Percentiles rank a stretch among this genome's conserved stretches.
These are phyloP conservation scores for Rutstroemia sp. DNA, from an alignment of 2,329 filamentous ascomycete species.

Conservation along the genomic window DNA sequence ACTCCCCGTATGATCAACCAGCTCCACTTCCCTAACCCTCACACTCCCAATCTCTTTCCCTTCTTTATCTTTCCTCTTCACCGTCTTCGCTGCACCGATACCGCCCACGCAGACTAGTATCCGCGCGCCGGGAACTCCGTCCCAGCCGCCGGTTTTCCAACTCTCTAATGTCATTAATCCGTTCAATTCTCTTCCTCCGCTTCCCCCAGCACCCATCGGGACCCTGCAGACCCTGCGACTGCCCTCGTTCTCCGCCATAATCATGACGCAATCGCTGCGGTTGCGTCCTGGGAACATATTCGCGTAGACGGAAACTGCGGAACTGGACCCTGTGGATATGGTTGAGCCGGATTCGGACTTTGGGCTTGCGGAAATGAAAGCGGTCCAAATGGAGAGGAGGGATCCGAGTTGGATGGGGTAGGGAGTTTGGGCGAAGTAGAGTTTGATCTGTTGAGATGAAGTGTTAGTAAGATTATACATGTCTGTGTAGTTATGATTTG, in stretches of 20 bases:
- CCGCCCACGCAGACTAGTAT: conserved; percentile 52
- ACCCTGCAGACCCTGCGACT: conserved; percentile 37
- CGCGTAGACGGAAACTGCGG: conserved; percentile 34
- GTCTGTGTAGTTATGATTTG: too few relatives aligned
- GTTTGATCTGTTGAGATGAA: conserved; percentile 34
- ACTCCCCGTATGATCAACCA: conserved; percentile 52
- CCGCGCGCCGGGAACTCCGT: conserved; percentile 39
- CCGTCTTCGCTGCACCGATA: conserved; percentile 43
- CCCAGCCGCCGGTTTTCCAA: conserved; percentile 47
- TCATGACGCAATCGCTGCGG: conserved; percentile 43
- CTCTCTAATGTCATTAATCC: conserved; percentile 49
- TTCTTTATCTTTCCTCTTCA: conserved; percentile 40
- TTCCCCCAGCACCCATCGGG: conserved; percentile 37
- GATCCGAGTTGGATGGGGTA: conserved; percentile 44
- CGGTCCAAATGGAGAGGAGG: conserved; percentile 49
- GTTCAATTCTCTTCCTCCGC: conserved; percentile 30
- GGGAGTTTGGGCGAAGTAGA: conserved; percentile 39
- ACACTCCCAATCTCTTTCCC: conserved; percentile 29
- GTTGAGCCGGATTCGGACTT: conserved; percentile 36
- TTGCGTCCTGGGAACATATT: conserved; percentile 53
- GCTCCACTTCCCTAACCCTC: conserved; percentile 37
- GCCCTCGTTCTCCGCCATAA: conserved; percentile 40
- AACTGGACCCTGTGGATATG: conserved; percentile 23
- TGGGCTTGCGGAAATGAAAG: conserved; percentile 41
- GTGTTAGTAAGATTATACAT: neutral